Percentiles rank a stretch among this genome's conserved stretches.
These are phyloP conservation scores for Podila verticillata DNA, from an alignment of 192 early-diverging fungal genomes.

Conservation along the genomic window DNA sequence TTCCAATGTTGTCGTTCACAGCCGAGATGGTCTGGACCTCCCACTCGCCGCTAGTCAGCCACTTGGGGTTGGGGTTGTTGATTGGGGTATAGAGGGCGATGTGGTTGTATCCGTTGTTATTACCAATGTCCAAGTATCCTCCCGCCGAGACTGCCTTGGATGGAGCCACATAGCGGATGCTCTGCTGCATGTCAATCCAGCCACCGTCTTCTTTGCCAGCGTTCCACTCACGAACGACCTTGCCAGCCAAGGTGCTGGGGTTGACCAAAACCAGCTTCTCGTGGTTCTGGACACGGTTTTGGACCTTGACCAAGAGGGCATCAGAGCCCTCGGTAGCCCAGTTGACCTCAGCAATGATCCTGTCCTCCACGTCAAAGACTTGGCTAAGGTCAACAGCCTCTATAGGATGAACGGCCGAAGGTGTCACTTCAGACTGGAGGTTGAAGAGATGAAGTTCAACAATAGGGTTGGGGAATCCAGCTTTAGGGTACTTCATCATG, in stretches of 20 bases:
- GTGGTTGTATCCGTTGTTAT: slow-evolving; percentile 74
- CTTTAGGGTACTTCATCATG: slow-evolving; percentile 90
- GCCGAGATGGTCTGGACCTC: slow-evolving; percentile 70
- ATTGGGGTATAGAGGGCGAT: slow-evolving; percentile 71
- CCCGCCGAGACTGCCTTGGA: slow-evolving; percentile 35
- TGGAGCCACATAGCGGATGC: slow-evolving; percentile 47
- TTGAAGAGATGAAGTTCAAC: slow-evolving; percentile 79
- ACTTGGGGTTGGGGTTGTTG: slow-evolving; percentile 54
- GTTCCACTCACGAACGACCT: slow-evolving; percentile 67
- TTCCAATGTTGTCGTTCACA: slow-evolving; percentile 29
- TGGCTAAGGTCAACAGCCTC: slow-evolving; percentile 20
- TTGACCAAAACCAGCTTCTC: slow-evolving; percentile 71
- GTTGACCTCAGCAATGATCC: slow-evolving; percentile 80
- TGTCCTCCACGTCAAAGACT: slow-evolving; percentile 74
- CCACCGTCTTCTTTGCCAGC: slow-evolving; percentile 70
- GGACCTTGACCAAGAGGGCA: slow-evolving; percentile 76
- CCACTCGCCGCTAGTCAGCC: slow-evolving; percentile 75
- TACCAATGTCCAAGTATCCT: slow-evolving; percentile 72
- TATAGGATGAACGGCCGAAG: slow-evolving; percentile 24
- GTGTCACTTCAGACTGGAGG: slow-evolving; percentile 15
- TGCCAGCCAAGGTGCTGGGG: slow-evolving; percentile 47
- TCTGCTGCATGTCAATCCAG: slow-evolving; percentile 76
- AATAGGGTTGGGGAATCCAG: slow-evolving; percentile 87
- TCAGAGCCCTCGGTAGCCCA: slow-evolving; percentile 78
- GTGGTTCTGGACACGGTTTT: slow-evolving; percentile 93